Evolutionary conservation across 169 alveolate species (phyloP).

Genomic region (Plasmodium malariae): DNA sequence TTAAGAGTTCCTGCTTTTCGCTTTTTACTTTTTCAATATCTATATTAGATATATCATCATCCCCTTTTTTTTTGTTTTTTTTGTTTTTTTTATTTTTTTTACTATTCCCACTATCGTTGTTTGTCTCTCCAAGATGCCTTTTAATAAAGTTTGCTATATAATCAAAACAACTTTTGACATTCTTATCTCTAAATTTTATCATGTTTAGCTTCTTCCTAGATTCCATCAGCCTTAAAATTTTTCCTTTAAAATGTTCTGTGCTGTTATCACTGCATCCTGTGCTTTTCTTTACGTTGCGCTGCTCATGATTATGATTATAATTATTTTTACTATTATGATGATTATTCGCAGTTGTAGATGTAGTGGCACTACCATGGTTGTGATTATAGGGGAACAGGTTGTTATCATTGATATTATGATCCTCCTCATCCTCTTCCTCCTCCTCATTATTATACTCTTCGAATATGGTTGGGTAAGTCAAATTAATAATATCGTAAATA

Average conservation of each 20-base stretch:
- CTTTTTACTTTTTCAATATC: slow-evolving; percentile 44
- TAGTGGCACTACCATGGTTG: not conserved
- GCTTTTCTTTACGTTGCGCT: too few species aligned
- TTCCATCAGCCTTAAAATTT: slow-evolving; percentile 27
- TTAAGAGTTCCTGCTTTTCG: slow-evolving; percentile 39
- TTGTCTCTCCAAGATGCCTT: slow-evolving; percentile 6
- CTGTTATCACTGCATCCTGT: not conserved
- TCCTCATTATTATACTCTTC: slow-evolving; percentile 5
- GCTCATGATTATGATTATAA: not conserved
- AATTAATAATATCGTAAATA: slow-evolving; percentile 85
- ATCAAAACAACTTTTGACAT: slow-evolving; percentile 32
- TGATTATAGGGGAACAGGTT: not conserved
- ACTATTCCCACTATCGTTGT: not conserved
- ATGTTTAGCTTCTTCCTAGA: slow-evolving; percentile 24
- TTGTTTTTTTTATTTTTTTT: slow-evolving; percentile 11
- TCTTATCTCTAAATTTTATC: slow-evolving; percentile 43
- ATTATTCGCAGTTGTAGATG: not conserved
- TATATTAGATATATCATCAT: slow-evolving; percentile 20
- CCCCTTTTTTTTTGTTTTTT: not conserved
- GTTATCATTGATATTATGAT: not conserved
- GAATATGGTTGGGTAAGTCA: slow-evolving; percentile 73
- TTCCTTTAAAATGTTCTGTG: not conserved
- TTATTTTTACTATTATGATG: not conserved
- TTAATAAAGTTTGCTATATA: slow-evolving; percentile 28
- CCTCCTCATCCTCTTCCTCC: slow-evolving; percentile 2